Conservation (phyloP, 495 filamentous ascomycete species). For the Mytilinidion resinicola region DNA sequence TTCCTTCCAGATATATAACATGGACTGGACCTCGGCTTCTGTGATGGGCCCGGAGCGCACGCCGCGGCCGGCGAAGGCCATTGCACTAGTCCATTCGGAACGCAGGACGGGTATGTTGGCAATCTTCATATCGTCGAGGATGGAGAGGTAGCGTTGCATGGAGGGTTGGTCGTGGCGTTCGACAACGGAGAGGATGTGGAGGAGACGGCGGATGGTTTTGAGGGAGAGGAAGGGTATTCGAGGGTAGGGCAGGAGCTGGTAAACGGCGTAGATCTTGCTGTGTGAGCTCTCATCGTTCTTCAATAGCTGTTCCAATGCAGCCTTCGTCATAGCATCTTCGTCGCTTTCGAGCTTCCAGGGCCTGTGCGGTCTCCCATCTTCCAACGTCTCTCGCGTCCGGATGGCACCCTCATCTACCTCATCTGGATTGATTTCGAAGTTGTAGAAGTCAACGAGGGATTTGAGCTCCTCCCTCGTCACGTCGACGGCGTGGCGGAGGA, state of each 20-base stretch:
- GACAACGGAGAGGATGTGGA: constrained; percentile 60
- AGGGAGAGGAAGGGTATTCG: constrained; percentile 59
- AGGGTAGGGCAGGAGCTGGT: constrained; percentile 56
- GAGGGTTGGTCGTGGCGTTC: constrained; percentile 49
- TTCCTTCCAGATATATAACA: constrained; percentile 76
- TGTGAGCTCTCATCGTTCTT: constrained; percentile 42
- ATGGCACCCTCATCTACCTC: background rate
- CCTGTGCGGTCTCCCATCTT: constrained; percentile 15
- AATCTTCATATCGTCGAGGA: constrained; percentile 75
- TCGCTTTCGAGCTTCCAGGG: constrained; percentile 12
- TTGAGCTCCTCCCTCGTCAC: constrained; percentile 19
- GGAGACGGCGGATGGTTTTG: constrained; percentile 53
- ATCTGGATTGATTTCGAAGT: background rate
- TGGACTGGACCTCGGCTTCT: constrained; percentile 58
- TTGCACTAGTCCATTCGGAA: constrained; percentile 74
- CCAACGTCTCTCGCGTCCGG: background rate
- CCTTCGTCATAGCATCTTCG: constrained; percentile 3
- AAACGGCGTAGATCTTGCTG: constrained; percentile 53
- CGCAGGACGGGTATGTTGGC: constrained; percentile 56
- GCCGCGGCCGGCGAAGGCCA: constrained; percentile 69
- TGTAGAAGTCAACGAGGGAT: constrained; percentile 27
- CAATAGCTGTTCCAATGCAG: constrained; percentile 38
- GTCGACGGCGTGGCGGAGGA: background rate
- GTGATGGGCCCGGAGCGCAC: constrained; percentile 48
- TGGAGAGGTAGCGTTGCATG: constrained; percentile 74